Base-by-base conservation (phyloP, 1,284 basidiomycete genomes). In the Tylopilus orsonianus region DNA sequence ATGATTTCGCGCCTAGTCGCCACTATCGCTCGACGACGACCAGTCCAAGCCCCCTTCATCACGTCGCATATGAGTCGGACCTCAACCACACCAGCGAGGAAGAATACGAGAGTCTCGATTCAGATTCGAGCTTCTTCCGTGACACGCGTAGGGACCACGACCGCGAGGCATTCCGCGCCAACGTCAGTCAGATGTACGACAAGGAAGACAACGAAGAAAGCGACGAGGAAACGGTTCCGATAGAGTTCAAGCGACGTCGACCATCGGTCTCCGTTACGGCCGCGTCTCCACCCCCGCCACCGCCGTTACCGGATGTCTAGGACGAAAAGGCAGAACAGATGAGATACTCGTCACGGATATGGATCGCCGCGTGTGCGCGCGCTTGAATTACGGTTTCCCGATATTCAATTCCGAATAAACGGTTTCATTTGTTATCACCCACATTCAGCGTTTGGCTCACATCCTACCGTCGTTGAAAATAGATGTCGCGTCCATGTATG, bases 21-120 rank as follows among this genome's bases (percentile, higher is more conserved):
- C 65, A 59, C 20, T 53, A 64, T 39, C 61, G 70, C 26, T 57
- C 66, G 8, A 58, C 69, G 29, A 65, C 67, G 18, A 66, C 70
- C 26, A 75, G 71, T 53, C 75, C 71, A 40, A 75, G 71, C 43
- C 75, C 74, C 35, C 68, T 77, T 12, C 67, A 71, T 39, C 66
- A 65, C 29, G 59, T 70, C 19, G 53, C 68, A 9, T 74, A 66
- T 19, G 63, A 63, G 39, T 68, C 68, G 10, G 68, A 65, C 12
- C 46, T 57, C 8, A 54, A 52, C 41, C 54, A 48, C 40, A 60
- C 50, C 44, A 67, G 61, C 26, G 62, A 59, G 12, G 66, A 68
- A 29, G 66, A 68, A 29, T 65, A 65, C 37, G 64, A 65, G 3
- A 63, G 66, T 29, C 44, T 60, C 13, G 64, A 67, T 40, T 67